Base-by-base conservation (phyloP, 139 green algal genomes). In the Tetradesmus obliquus region DNA sequence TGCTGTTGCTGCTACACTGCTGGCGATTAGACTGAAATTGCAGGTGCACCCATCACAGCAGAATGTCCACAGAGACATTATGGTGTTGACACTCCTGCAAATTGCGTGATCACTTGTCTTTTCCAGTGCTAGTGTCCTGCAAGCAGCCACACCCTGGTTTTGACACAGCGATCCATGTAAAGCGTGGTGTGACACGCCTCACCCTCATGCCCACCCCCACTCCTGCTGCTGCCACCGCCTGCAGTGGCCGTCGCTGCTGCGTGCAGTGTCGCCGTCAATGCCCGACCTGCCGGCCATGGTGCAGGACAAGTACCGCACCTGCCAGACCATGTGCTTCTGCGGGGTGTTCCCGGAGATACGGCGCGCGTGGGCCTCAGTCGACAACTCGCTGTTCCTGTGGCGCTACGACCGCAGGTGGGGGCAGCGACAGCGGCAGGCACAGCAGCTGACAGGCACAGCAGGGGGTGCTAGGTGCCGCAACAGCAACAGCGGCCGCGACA, bases 371-470 rank as follows among this genome's bases (percentile, higher is more conserved):
- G 98, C 97, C 1, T 97, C 96, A 15, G 96, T 99, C 0, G 97
- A 99, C 94, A 98, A 98, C 94, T 95, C 94, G 1, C 93, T 99
- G 2, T 99, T 98, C 92, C 91, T 99, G 5, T 99, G 98, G 98
- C 95, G 97, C 24, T 97, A 98, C 76, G 97, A 99, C 91, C 92
- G 92, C 17, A 97, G 94, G 95, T 97, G 88, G 6, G 89, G 19
- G 51, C 24, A 71, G 81, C 3, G 45, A 8, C 3, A 19, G 45
- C 6, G 17, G 79, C 22, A n/a, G 5, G 83, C 15, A 72, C 57
- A 22, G 55, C 20, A 3, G 32, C 32, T 86, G 80, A 8, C 8
- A 51, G 32, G 53, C 22, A 58, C 22, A 20, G 22, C 57, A 88
- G 55, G 22, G 20, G 60, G 1, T 9, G n/a, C 55, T 45, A 60